Base-by-base conservation (phyloP, 805 yeast genomes). In the Wickerhamiella dianesei region DNA sequence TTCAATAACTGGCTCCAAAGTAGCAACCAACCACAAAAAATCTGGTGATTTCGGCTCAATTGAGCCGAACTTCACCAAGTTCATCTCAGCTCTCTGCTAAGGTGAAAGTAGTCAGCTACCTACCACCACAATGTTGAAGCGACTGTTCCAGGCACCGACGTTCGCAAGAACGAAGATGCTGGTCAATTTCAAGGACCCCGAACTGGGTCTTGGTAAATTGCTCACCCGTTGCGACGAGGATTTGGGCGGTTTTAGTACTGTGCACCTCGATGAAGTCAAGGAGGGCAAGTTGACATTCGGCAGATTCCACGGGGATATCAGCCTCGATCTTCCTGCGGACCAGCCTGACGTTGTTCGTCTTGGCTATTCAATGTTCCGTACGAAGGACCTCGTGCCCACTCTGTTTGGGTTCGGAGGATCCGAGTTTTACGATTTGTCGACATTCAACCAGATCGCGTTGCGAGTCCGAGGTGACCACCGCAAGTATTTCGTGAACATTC, bases 321-420 rank as follows among this genome's bases (percentile, higher is more conserved):
- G 74, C 53, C 71, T 80, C 50, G 83, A 80, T 53, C 71, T 82
- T 35, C 92, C 84, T 13, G 70, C 73, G 45, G 73, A 74, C 51
- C 69, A 77, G 44, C 83, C 85, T 0, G 79, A 78, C 44, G 74
- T 82, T 19, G 70, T 74, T 16, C 68, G 77, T 50, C 73, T 80
- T 17, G 84, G 84, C 1, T 78, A 78, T 67, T 84, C 94, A 35
- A 83, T 85, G 94, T 83, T 82, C 64, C 72, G 94, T 51, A 84
- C 94, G 0, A 73, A 68, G 53, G 84, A 82, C 57, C 75, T 77
- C 56, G 72, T 69, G 48, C 67, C 65, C 48, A 66, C 64, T 5
- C 62, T 70, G 50, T 64, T 72, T 49, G 67, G 66, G 14, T 51
- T 54, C 39, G 58, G 48, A 22, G 62, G 66, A 4, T 64, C 67